phyloP scores from a whole-genome alignment of 75 land plant species.

The Sequoiadendron giganteum region DNA sequence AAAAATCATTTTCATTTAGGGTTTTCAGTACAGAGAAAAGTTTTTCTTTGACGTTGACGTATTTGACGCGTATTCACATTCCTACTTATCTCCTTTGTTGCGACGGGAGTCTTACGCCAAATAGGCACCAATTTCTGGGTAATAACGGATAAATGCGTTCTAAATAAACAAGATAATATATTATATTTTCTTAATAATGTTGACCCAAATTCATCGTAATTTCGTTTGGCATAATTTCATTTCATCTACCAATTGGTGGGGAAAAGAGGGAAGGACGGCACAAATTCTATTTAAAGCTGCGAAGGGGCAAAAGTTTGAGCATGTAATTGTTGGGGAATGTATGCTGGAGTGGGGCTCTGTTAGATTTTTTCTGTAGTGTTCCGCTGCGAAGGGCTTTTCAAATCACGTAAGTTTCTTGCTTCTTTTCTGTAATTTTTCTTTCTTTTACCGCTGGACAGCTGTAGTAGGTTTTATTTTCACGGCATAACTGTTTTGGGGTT shows the following conservation, averaged over 20 bases:
- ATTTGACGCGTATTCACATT: no score
- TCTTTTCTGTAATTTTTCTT: background rate
- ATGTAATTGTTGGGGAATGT: background rate
- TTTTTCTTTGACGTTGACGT: no score
- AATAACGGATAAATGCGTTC: background rate
- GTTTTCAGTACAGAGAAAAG: no score
- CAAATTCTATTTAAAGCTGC: background rate
- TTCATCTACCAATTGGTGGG: background rate
- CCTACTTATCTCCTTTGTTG: background rate
- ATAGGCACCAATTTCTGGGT: background rate
- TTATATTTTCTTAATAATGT: background rate
- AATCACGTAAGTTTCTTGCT: background rate
- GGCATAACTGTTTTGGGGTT: background rate
- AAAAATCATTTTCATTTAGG: no score
- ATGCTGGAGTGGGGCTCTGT: background rate
- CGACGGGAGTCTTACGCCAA: background rate
- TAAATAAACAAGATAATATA: background rate
- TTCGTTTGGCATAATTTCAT: background rate
- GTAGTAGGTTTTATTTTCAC: background rate
- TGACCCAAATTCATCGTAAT: background rate
- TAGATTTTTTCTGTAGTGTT: background rate
- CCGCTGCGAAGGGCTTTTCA: background rate
- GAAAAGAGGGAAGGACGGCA: background rate
- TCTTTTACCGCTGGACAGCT: background rate
- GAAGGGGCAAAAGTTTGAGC: background rate